Evolutionary conservation across 164 flowering plant species (phyloP), one percentile per base, ranked within the genome.

Genomic region (Cinnamomum micranthum): DNA sequence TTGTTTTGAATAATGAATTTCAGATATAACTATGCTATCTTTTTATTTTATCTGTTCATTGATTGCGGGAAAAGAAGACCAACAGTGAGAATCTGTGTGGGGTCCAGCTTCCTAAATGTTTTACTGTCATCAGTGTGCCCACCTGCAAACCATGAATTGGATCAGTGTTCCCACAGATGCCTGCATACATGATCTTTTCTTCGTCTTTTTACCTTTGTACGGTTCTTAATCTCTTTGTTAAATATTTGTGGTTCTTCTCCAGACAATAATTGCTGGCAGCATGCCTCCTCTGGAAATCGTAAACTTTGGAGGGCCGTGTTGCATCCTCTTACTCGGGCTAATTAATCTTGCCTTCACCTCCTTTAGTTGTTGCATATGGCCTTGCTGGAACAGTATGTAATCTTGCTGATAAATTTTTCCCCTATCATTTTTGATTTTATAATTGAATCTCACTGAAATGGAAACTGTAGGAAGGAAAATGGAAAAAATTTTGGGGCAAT

Each of bases 271-370:
- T 63, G 99, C 94, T 74, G n/a, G 87, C 98, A 25, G 98, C 97
- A 70, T 95, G 58, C 90, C n/a, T n/a, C 93, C 72, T 95, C 99
- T 80, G 99, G 99, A n/a, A 95, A 95, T 73, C 84, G 97, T 31
- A n/a, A 95, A 95, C 80, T 95, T 95, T 78, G n/a, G 97, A 95
- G 81, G 99, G 98, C 15, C 97, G 98, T 80, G 94, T n/a, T 95
- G 47, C 99, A 95, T 85, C 96, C 99, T 50, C 81, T 95, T 76
- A 95, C 98, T 59, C 85, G 98, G 73, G 99, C 99, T 15, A 95
- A 95, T 78, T 93, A n/a, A 95, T 78, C 97, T 95, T 84, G 97
- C n/a, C 94, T 64, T 95, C 97, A n/a, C 99, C 99, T 80, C 99
- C 98, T 20, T 80, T 95, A 24, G 99, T 95, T 71, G 97, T 95